Conservation (phyloP, 805 yeast genomes). For the Metschnikowia lachancei region DNA sequence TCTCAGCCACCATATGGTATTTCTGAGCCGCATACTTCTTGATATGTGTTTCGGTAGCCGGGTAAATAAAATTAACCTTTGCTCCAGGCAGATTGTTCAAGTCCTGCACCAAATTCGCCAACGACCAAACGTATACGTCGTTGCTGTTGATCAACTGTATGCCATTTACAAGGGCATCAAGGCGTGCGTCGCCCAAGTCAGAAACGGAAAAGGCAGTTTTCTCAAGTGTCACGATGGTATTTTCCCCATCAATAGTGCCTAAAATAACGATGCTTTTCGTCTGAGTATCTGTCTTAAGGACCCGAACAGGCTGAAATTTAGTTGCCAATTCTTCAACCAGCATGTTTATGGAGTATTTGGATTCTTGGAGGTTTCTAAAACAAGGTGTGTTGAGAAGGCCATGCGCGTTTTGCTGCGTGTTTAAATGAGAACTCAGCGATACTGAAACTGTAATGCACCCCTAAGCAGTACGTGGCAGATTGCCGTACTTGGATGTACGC, state of each 20-base stretch:
- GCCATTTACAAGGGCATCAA: constrained; percentile 14
- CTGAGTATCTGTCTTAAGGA: constrained; percentile 61
- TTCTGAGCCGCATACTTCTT: constrained; percentile 65
- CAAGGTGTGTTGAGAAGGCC: no score
- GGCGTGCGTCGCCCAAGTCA: constrained; percentile 18
- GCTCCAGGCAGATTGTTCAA: constrained; percentile 53
- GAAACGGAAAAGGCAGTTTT: constrained; percentile 56
- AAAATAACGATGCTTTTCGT: constrained; percentile 63
- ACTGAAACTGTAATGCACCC: no score
- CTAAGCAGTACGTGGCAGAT: no score
- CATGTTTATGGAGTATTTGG: background rate
- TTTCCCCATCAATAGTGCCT: constrained; percentile 58
- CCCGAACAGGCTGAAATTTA: constrained; percentile 21
- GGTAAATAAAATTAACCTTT: constrained; percentile 76
- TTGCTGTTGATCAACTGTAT: constrained; percentile 54
- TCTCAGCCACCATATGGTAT: constrained; percentile 67
- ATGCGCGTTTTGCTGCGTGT: no score
- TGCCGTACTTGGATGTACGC: no score
- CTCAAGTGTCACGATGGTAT: constrained; percentile 72
- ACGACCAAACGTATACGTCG: constrained; percentile 85
- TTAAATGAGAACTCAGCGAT: no score
- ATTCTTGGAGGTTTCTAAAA: no score
- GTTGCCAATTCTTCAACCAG: constrained; percentile 5
- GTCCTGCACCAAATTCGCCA: constrained; percentile 48
- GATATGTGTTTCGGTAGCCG: constrained; percentile 86